These are phyloP conservation scores for Ogataea pilisensis DNA, from an alignment of 805 yeast species.

Conservation along the genomic window DNA sequence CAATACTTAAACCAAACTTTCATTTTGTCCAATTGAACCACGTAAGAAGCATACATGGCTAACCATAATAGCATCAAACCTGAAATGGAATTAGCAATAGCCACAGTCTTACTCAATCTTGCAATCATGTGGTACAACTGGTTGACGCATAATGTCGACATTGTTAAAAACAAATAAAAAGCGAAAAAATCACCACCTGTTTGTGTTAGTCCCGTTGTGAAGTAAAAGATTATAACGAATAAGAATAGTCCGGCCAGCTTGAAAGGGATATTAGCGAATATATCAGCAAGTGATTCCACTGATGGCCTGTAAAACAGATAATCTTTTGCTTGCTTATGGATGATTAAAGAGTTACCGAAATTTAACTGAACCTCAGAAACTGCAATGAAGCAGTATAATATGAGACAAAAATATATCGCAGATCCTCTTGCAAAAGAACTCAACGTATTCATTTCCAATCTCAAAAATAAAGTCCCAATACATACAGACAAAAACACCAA, in stretches of 20 bases:
- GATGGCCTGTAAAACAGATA: constrained; percentile 73
- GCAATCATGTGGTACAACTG: constrained; percentile 51
- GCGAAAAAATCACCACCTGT: constrained; percentile 54
- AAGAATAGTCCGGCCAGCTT: constrained; percentile 43
- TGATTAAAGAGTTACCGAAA: constrained; percentile 52
- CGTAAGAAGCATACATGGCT: constrained; percentile 54
- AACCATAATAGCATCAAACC: constrained; percentile 47
- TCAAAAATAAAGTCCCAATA: constrained; percentile 58
- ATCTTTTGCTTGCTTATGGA: constrained; percentile 59
- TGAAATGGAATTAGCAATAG: constrained; percentile 52
- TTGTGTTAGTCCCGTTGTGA: constrained; percentile 44
- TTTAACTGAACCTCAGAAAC: constrained; percentile 43
- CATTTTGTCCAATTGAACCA: constrained; percentile 51
- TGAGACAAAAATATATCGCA: constrained; percentile 52
- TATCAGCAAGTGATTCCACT: constrained; percentile 63
- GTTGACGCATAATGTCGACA: constrained; percentile 41
- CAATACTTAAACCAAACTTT: constrained; percentile 66
- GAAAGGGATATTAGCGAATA: constrained; percentile 59
- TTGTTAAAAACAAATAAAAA: constrained; percentile 40
- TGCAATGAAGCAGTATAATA: constrained; percentile 49
- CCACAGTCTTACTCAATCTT: constrained; percentile 38
- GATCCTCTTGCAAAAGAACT: constrained; percentile 68
- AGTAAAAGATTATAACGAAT: constrained; percentile 50
- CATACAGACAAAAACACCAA: constrained; percentile 54
- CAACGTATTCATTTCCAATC: constrained; percentile 43